Conservation (phyloP, 164 flowering plant genomes). For the Houttuynia cordata region DNA sequence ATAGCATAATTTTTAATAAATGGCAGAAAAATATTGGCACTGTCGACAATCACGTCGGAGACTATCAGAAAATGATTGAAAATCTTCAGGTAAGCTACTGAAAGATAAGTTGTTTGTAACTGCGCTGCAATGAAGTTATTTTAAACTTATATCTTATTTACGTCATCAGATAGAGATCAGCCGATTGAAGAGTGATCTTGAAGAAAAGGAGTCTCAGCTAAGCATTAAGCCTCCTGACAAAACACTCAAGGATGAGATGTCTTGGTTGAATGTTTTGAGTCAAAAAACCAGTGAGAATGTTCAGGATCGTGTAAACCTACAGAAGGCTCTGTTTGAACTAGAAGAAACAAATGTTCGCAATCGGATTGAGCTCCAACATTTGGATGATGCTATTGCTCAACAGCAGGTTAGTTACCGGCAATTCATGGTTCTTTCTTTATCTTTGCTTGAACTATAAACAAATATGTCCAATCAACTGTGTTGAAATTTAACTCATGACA, state of each 20-base stretch:
- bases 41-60: conserved; percentile 71
- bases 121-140: not conserved
- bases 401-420: conserved; percentile 43
- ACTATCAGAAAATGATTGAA: conserved; percentile 88
- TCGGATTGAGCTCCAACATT: conserved; percentile 73
- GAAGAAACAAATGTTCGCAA: conserved; percentile 75
- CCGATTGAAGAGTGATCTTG: conserved; percentile 59
- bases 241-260: conserved; percentile 59
- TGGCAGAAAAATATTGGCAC: conserved; percentile 85
- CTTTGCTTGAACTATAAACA: not conserved
- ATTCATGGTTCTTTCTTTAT: not conserved
- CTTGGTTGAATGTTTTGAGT: conserved; percentile 72
- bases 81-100: conserved; percentile 55
- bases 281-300: conserved; percentile 82
- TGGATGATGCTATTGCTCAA: conserved; percentile 75
- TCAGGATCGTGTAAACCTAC: conserved; percentile 82
- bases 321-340: conserved; percentile 80
- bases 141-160: not conserved
- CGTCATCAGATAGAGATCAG: conserved; percentile 56
- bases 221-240: conserved; percentile 60
- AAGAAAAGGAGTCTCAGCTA: conserved; percentile 70
- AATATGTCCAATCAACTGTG: too few relatives aligned
- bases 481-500: too few relatives aligned
- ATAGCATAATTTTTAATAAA: not conserved
- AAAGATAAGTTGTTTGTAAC: conserved; percentile 1